Percentiles rank a stretch among this genome's conserved stretches.
Conservation (phyloP, 2,329 filamentous ascomycete genomes). For the Pseudogymnoascus sp. region DNA sequence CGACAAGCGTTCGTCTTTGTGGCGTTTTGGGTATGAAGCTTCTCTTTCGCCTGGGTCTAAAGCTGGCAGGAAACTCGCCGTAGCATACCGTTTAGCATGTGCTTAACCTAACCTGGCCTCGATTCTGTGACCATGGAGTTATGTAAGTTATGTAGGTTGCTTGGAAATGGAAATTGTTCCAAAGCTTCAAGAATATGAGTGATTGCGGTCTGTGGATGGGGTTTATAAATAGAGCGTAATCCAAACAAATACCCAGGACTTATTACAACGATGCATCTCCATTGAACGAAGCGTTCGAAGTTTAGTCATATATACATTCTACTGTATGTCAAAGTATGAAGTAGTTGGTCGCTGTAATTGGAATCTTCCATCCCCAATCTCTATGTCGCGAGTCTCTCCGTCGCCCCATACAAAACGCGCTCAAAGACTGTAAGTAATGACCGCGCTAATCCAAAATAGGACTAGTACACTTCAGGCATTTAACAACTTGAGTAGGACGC, state of each 20-base stretch:
- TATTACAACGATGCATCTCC: not conserved
- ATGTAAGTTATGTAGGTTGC: constrained; percentile 3
- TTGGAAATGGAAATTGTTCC: not conserved
- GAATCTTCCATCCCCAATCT: not conserved
- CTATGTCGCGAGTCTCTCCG: not conserved
- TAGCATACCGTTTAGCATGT: not conserved
- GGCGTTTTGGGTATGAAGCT: constrained; percentile 5
- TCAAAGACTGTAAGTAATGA: not conserved
- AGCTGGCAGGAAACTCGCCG: not conserved
- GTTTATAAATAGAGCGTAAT: not conserved
- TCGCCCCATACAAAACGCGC: constrained; percentile 1
- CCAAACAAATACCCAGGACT: not conserved
- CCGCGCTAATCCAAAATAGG: not conserved
- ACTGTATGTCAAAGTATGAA: not conserved
- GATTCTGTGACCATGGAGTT: not conserved
- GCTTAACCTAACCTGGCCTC: constrained; percentile 4
- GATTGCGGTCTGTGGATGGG: not conserved
- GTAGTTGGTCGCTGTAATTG: not conserved
- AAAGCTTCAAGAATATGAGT: constrained; percentile 6
- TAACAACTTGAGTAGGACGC: not conserved
- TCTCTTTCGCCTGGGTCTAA: not conserved
- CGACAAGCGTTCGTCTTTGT: constrained; percentile 1
- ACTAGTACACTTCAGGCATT: not conserved
- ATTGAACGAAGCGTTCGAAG: not conserved
- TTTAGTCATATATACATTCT: not conserved